Evolutionary conservation across 2,329 filamentous ascomycete species (phyloP).

Genomic region (Apiospora sp.): DNA sequence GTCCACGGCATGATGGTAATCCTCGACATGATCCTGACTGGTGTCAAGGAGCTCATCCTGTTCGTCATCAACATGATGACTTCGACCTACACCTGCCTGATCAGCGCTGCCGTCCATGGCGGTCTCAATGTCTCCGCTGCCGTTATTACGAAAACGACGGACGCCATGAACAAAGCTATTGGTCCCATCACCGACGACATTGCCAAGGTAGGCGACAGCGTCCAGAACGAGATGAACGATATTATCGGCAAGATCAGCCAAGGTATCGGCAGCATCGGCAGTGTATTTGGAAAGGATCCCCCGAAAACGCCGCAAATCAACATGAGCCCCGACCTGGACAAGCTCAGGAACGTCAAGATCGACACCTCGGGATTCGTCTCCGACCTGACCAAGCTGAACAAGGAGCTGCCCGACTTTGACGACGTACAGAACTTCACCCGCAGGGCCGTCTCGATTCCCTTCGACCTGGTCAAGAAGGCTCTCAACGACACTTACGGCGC

Average conservation of each 20-base stretch:
- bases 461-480: conserved; percentile 77
- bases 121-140: conserved; percentile 72
- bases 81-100: conserved; percentile 88
- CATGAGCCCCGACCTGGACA: conserved; percentile 68
- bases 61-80: conserved; percentile 94
- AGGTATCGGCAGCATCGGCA: conserved; percentile 50
- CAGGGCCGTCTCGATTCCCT: conserved; percentile 77
- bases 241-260: conserved; percentile 54
- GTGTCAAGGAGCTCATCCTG: conserved; percentile 84
- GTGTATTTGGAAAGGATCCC: conserved; percentile 8
- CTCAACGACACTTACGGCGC: conserved; percentile 75
- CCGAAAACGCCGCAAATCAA: conserved; percentile 52
- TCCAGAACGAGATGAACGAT: conserved; percentile 63
- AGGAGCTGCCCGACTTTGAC: conserved; percentile 81
- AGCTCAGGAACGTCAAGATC: conserved; percentile 75
- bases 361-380: conserved; percentile 71
- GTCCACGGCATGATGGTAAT: conserved; percentile 82
- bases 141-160: conserved; percentile 50
- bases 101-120: conserved; percentile 82
- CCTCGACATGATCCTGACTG: conserved; percentile 80
- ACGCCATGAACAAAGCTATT: conserved; percentile 61
- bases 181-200: conserved; percentile 50
- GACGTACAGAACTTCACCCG: conserved; percentile 85
- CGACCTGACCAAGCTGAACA: conserved; percentile 76
- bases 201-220: conserved; percentile 58